Base-by-base conservation (phyloP, 345 rosid genomes). In the Lagerstroemia speciosa region DNA sequence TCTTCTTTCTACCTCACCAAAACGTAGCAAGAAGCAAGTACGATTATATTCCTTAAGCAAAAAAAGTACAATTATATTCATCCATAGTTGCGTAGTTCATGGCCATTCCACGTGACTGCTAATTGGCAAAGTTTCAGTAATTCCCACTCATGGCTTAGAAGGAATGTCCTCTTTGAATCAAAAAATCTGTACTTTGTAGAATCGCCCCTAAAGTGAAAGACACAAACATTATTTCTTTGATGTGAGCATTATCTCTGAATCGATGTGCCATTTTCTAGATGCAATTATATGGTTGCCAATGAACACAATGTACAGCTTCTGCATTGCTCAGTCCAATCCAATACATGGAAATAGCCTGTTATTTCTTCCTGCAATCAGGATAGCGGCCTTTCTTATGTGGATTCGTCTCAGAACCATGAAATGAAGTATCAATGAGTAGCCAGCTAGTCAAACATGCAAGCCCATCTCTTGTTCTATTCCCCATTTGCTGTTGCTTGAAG, bases 401-500 rank as follows among this genome's bases (percentile, higher is more conserved):
- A 1, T 48, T 19, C 53, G 8, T 20, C 53, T 17, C n/a, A 7
- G 24, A 48, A 48, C 58, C 58, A 52, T 52, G 24, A 52, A 20
- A 22, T 19, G n/a, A 22, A 3, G 11, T 52, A 52, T 52, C 22
- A 6, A 52, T n/a, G 27, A 20, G 24, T 2, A 43, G 48, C 48
- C 17, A 43, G 48, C 48, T 3, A 43, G 17, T 43, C 17, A 16
- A 9, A 43, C 17, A 17, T 0, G 10, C 17, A 5, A 2, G 61
- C n/a, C 20, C 30, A 53, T 48, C 55, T 26, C 22, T 26, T 62
- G 0, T 15, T 12, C 31, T 64, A 64, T 36, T 73, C 78, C 32
- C 71, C 65, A n/a, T 74, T 81, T 62, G 73, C 76, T 53, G 84
- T 70, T 37, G 65, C 79, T 75, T 79, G 85, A 64, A 83, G 64